These are phyloP conservation scores for Ogataea salicorniae DNA, from an alignment of 805 yeast species.

Conservation along the genomic window DNA sequence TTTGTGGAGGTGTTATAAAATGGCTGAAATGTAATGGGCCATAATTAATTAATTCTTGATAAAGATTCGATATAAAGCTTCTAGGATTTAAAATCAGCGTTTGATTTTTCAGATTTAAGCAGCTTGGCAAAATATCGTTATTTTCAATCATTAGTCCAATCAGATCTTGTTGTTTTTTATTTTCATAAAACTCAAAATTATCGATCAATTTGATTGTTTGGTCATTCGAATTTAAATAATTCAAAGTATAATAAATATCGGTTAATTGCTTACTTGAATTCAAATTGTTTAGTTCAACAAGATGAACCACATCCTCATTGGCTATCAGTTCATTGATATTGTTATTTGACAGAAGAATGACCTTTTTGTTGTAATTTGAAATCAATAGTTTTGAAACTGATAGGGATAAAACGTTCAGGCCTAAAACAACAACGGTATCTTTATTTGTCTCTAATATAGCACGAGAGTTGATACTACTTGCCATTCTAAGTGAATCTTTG, in stretches of 20 bases:
- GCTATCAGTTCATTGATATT: conserved; percentile 5
- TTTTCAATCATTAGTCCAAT: conserved; percentile 1
- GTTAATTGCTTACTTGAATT: conserved; percentile 1
- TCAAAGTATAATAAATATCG: conserved; percentile 9
- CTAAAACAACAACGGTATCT: conserved; percentile 1
- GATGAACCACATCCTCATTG: conserved; percentile 13
- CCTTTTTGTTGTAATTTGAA: conserved; percentile 5
- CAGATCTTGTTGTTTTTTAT: background rate
- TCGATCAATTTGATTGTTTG: conserved; percentile 5
- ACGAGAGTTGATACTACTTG: no score
- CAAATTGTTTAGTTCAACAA: conserved; percentile 8
- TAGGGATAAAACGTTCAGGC: conserved; percentile 9
- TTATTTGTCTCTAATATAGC: background rate
- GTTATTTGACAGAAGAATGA: conserved; percentile 12
- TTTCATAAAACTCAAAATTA: conserved; percentile 8
- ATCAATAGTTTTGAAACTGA: conserved; percentile 10
- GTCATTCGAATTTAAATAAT: conserved; percentile 7
- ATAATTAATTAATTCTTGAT: conserved; percentile 3
- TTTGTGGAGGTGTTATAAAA: conserved; percentile 8
- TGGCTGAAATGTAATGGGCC: conserved; percentile 5
- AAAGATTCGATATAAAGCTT: conserved; percentile 3
- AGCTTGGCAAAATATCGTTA: conserved; percentile 1
- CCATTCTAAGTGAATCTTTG: no score
- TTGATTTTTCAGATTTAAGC: conserved; percentile 5
- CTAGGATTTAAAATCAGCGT: conserved; percentile 2